Conservation (phyloP, 2,329 filamentous ascomycete genomes). For the Venturia pyrina region DNA sequence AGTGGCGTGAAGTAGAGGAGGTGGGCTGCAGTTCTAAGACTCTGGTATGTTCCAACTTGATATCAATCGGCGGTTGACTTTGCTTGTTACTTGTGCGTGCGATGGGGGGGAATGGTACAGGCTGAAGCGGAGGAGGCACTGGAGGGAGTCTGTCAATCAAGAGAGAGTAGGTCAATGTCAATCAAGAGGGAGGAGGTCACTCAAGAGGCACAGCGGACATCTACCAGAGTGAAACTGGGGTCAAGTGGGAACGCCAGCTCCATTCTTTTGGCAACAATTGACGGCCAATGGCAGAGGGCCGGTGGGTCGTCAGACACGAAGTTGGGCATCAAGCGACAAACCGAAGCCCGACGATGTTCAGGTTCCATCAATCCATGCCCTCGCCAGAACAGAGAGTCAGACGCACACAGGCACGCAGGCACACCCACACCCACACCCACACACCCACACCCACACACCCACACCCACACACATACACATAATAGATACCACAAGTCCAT, state of each 20-base stretch:
- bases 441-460: too few species aligned
- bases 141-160: too few species aligned
- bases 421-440: too few species aligned
- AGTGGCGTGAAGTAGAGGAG: not conserved
- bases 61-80: not conserved
- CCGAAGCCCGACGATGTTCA: not conserved
- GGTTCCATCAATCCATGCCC: not conserved
- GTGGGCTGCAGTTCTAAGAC: not conserved
- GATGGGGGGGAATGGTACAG: not conserved
- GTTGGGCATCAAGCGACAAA: slow-evolving; percentile 2
- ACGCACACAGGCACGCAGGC: too few species aligned
- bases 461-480: too few species aligned
- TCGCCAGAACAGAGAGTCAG: not conserved
- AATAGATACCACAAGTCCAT: not conserved
- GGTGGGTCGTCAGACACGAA: slow-evolving; percentile 1
- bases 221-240: not conserved
- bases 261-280: not conserved
- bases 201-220: not conserved
- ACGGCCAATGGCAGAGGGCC: not conserved
- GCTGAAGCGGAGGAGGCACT: not conserved
- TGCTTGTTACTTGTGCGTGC: not conserved
- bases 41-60: too few species aligned
- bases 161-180: too few species aligned
- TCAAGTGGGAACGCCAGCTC: not conserved
- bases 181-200: too few species aligned